A percentile compares a stretch with the other conserved stretches of the same genome.
Evolutionary conservation across 352 stramenopile genomes (phyloP).

Genomic region (Globisporangium emineosum): DNA sequence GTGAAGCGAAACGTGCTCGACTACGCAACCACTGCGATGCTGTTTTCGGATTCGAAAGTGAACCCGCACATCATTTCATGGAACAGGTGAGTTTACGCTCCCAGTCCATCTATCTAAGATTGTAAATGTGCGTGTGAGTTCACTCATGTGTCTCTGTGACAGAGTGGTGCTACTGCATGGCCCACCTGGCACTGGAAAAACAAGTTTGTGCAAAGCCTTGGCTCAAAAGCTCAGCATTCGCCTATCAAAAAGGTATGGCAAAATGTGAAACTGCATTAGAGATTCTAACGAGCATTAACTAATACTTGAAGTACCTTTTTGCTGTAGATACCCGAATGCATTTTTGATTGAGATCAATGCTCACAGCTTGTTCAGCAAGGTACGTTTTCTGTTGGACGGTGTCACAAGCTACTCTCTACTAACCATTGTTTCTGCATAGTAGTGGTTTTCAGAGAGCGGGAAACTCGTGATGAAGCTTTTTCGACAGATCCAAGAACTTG

Average conservation of each 20-base stretch:
- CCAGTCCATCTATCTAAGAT: not conserved
- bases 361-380: constrained; percentile 91
- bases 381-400: constrained; percentile 8
- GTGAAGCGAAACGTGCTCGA: constrained; percentile 85
- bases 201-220: constrained; percentile 89
- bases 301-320: not conserved
- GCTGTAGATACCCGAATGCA: constrained; percentile 51
- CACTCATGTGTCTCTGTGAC: not conserved
- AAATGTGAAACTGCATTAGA: not conserved
- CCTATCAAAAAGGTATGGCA: constrained; percentile 52
- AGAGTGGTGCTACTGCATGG: constrained; percentile 89
- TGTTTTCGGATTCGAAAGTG: constrained; percentile 87
- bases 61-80: constrained; percentile 88
- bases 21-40: constrained; percentile 87
- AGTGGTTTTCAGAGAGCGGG: constrained; percentile 94
- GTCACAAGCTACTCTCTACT: not conserved
- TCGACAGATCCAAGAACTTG: constrained; percentile 87
- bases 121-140: not conserved
- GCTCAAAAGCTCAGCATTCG: constrained; percentile 92
- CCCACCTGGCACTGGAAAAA: constrained; percentile 92
- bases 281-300: not conserved
- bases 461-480: constrained; percentile 94
- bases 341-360: constrained; percentile 91
- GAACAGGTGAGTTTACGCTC: constrained; percentile 60
- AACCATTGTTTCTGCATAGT: not conserved